Evolutionary conservation across 495 filamentous ascomycete species (phyloP), one percentile per base, ranked within the genome.

Genomic region (Hamigera avellanea): DNA sequence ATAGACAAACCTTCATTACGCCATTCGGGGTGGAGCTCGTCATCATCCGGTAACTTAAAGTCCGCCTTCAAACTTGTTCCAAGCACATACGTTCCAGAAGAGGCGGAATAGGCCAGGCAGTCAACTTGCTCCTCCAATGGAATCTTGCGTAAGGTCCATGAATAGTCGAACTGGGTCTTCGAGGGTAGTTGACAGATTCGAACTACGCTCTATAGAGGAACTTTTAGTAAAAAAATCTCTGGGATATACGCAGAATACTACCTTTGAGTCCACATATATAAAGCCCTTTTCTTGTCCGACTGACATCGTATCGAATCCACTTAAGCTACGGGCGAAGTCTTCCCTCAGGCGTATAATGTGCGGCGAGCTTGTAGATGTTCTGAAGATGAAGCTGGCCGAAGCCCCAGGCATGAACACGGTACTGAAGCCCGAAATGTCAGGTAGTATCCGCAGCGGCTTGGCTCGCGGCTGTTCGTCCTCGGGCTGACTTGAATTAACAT

Each of bases 21-120:
- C 84, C 83, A 89, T 39, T 86, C 81, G 36, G 77, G 77, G 46
- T 85, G 80, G 30, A 83, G 69, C 30, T 88, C 83, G 41, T 93
- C 85, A 44, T 87, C 79, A 25, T 84, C 83, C 2, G 84, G 83
- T 21, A 94, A 62, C 49, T 81, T 80, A 40, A 93, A 98, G 2
- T 75, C 76, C 26, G 74, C 72, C 30, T 48, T 52, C 16, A 62
- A 59, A 39, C 74, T 79, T 23, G 83, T 86, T 7, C 75, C 83
- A 18, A 93, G 57, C 6, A 89, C 78, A 44, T 93, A 95, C 23
- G 78, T 72, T 17, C 73, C 70, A 40, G 76, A 81, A 4, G 74
- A 69, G 7, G 76, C 64, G 41, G 93, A 89, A 49, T 88, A 88
- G 8, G 80, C 62, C 12, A 96, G 46, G 13, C 73, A 67, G 39